Evolutionary conservation across 1,139 yeast species (phyloP), one percentile per base, ranked within the genome.

Genomic region (Zhuliangozyma blackwelliae): DNA sequence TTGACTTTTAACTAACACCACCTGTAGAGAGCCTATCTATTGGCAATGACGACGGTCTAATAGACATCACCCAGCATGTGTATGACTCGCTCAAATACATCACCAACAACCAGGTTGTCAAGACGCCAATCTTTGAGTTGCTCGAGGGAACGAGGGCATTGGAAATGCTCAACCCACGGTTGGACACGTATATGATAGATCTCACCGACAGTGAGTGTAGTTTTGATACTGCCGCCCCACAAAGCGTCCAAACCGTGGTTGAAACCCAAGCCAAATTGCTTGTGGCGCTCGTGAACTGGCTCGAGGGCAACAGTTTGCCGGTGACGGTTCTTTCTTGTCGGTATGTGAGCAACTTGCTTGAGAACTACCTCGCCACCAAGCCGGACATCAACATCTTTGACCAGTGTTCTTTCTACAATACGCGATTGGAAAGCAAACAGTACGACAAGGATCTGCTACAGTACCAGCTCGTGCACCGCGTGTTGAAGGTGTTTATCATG

Each of bases 81-180:
- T 59, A 64, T 28, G 44, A 46, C 2, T 59, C 72, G 26, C 47
- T 70, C 20, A 40, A 45, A 10, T 43, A 45, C 5, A 54, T 77
- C 30, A 50, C 57, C 26, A 60, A 67, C 26, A 52, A 55, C 28
- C 63, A 63, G 32, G 79, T 84, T 13, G 71, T 77, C 4, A 77
- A 77, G 48, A 68, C 74, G 2, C 66, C 73, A 0, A 54, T 58
- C 28, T 82, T 82, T 55, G 75, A 80, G 41, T 57, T 83, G 28
- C 65, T 83, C 38, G 87, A 82, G 49, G 90, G 90, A 0, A 82
- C 94, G 0, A 75, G 86, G 48, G 89, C 94, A 0, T 59, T 82
- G 37, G 94, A 84, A 52, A 71, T 79, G 5, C 60, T 72, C 38
- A 83, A 82, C 49, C 61, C 67, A n/a, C 72, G 71, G 41, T 58